Percentiles rank a stretch among this genome's conserved stretches.
These are phyloP conservation scores for Apophysomyces elegans DNA, from an alignment of 371 early-diverging fungal species.

Conservation along the genomic window DNA sequence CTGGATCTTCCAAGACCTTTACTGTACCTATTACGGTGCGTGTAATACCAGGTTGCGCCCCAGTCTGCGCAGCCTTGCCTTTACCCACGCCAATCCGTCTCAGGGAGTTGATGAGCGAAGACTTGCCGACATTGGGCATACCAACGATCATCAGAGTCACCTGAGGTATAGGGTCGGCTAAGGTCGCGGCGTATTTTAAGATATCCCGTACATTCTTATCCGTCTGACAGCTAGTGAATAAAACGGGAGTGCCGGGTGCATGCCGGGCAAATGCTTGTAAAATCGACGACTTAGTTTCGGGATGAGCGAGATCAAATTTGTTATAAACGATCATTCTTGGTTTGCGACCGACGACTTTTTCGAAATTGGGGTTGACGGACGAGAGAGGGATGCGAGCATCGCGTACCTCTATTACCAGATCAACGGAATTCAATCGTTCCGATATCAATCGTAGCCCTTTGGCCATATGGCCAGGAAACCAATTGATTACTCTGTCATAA, in stretches of 20 bases:
- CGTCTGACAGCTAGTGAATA: constrained; percentile 76
- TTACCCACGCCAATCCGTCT: constrained; percentile 72
- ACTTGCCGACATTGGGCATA: constrained; percentile 97
- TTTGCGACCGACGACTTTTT: constrained; percentile 65
- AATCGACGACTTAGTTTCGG: constrained; percentile 44
- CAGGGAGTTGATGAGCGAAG: constrained; percentile 87
- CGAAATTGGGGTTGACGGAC: constrained; percentile 86
- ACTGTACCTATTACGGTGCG: constrained; percentile 80
- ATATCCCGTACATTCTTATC: constrained; percentile 69
- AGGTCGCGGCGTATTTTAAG: constrained; percentile 62
- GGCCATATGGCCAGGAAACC: constrained; percentile 97
- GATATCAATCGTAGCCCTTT: constrained; percentile 81
- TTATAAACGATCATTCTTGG: constrained; percentile 89
- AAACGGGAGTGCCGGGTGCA: constrained; percentile 56
- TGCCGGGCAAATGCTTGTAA: constrained; percentile 54
- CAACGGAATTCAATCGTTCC: constrained; percentile 73
- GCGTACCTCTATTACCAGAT: constrained; percentile 91
- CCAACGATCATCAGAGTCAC: constrained; percentile 87
- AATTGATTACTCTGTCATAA: constrained; percentile 80
- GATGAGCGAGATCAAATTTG: constrained; percentile 89
- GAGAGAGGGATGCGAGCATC: constrained; percentile 94
- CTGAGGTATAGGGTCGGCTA: constrained; percentile 49
- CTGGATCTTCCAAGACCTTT: constrained; percentile 85
- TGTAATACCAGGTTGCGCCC: constrained; percentile 91
- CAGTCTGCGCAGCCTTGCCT: constrained; percentile 86